Conservation (phyloP, 78 protist species). For the Reticulomyxa filosa region DNA sequence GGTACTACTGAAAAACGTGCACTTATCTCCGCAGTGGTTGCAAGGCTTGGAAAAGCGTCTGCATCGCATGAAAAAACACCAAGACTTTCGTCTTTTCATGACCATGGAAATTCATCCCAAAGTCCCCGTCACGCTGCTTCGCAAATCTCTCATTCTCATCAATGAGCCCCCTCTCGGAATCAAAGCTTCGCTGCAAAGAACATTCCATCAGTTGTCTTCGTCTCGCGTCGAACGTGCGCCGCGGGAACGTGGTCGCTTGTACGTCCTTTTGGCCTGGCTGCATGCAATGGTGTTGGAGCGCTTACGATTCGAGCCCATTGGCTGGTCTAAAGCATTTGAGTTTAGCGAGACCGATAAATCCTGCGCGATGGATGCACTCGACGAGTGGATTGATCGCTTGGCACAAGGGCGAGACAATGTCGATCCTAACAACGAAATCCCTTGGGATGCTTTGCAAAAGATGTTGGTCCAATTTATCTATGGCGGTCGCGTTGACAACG, state of each 20-base stretch:
- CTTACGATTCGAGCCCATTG: conserved; percentile 69
- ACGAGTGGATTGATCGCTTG: conserved; percentile 58
- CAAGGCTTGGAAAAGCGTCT: conserved; percentile 62
- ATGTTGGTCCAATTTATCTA: background rate
- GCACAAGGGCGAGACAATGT: conserved; percentile 16
- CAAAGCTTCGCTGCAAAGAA: conserved; percentile 41
- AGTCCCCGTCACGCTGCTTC: conserved; percentile 61
- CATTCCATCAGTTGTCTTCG: conserved; percentile 12
- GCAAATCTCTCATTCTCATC: conserved; percentile 45
- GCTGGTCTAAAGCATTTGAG: conserved; percentile 82
- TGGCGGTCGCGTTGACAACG: conserved; percentile 79
- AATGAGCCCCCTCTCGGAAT: conserved; percentile 88
- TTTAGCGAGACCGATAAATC: conserved; percentile 66
- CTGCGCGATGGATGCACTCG: conserved; percentile 56
- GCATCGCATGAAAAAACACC: conserved; percentile 21
- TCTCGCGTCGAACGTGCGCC: conserved; percentile 21
- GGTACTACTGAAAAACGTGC: conserved; percentile 90
- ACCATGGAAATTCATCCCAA: conserved; percentile 61
- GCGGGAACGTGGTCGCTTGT: conserved; percentile 61
- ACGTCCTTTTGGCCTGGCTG: conserved; percentile 77
- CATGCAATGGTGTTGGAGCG: conserved; percentile 77
- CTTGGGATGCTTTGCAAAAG: background rate
- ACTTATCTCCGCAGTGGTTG: conserved; percentile 82
- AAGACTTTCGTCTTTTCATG: conserved; percentile 55
- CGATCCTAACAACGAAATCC: background rate